Evolutionary conservation across 208 protist species (phyloP), one percentile per base, ranked within the genome.

Genomic region (Crithidia acanthocephali): DNA sequence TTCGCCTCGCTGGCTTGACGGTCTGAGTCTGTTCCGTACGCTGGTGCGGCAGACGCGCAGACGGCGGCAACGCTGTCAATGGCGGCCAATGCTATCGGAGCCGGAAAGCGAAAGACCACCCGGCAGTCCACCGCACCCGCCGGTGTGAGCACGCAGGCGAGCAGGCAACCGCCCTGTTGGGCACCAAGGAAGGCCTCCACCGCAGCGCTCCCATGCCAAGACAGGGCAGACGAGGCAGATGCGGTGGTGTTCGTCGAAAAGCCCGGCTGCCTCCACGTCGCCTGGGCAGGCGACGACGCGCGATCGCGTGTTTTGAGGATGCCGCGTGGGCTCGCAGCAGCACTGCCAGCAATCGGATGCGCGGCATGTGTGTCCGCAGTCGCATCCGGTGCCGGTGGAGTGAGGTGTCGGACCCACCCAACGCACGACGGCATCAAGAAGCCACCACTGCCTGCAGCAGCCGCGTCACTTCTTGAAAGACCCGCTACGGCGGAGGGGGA

Each of bases 151-250:
- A 61, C 55, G 40, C 79, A 80, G 6, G 58, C 65, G 11, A 90
- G 35, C n/a, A 90, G 32, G 20, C 77, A 16, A n/a, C 84, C 84
- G 3, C 81, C 74, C 20, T 53, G 65, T 33, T 51, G 63, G 18
- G 78, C 72, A 23, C 81, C 84, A 5, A 90, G 44, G 10, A 87
- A 64, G 30, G 72, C 74, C 27, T 83, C 81, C 8, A 58, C 61
- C 2, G 44, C 22, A n/a, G 51, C 18, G 22, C 5, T 1, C 2
- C 7, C 40, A 2, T 33, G 2, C 2, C n/a, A n/a, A n/a, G 0
- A 48, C 16, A 16, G 30, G 18, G 27, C 3, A 23, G 16, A 51
- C 27, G 13, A 1, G 11, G 37, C 25, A 10, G 20, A 40, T 40
- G 28, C 7, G 18, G 27, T 9, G 22, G 37, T n/a, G 7, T 45